Base-by-base conservation (phyloP, 352 stramenopile genomes). In the Globisporangium mamillatum region DNA sequence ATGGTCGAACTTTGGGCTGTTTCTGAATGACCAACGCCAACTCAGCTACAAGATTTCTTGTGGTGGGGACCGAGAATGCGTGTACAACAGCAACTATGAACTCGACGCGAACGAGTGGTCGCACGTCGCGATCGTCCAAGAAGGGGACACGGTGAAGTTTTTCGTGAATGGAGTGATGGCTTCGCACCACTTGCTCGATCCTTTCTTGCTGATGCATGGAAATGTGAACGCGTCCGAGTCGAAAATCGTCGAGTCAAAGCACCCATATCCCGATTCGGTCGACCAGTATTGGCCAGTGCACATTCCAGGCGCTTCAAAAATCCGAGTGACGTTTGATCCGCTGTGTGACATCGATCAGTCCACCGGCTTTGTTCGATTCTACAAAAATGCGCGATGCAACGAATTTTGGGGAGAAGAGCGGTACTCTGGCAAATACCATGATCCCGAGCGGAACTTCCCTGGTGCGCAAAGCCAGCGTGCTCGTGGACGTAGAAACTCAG, bases 1-100 rank as follows among this genome's bases (percentile, higher is more conserved):
- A 8, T 94, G 86, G 86, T 93, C 84, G 57, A 77, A 90, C 48
- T 88, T 92, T 36, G 83, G 81, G 12, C 52, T 94, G 12, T 94
- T 78, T 65, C 56, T 94, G 29, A 90, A 70, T 29, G 80, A 92
- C 63, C 79, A 81, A 22, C 77, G 80, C 0, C 82, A 90, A 58
- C 75, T 93, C 14, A 84, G 74, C 58, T 94, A 94, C 54, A 76
- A 80, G 36, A 82, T 94, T 55, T 75, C 74, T 1, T 86, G 78
- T 41, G 84, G 81, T 6, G 72, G 72, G 0, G 79, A 90, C 9
- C 83, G 88, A 57, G 80, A 91, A 44, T 80, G 69, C 44, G 74
- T 87, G 3, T 91, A 89, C 57, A 78, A 91, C 24, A 90, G 79
- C 18, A 87, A 89, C 58, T 87, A 79, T 59, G 75, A 89, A 36